Percentiles rank a stretch among this genome's conserved stretches.
Conservation (phyloP, 257 asterid genomes). For the Przewalskia tangutica region DNA sequence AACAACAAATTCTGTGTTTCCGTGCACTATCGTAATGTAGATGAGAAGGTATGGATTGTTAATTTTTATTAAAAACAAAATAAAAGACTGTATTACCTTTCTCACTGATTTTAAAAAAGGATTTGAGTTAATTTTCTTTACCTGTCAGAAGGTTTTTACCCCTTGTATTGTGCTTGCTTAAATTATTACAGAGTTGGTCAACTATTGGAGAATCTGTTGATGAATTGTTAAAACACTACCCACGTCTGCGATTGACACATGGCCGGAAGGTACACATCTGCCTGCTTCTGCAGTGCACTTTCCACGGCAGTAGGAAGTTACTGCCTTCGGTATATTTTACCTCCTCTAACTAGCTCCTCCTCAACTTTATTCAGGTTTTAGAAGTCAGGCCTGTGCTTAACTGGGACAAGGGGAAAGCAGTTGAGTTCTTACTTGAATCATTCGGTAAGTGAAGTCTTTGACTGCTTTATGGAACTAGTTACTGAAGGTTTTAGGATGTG, state of each 20-base stretch:
- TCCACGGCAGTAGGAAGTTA: neutral
- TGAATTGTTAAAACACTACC: conserved; percentile 54
- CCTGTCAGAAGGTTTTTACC: neutral
- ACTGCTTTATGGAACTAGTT: neutral
- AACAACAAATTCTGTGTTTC: conserved; percentile 92
- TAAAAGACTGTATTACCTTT: neutral
- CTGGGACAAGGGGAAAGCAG: conserved; percentile 98
- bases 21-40: conserved; percentile 92
- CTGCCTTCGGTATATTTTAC: neutral
- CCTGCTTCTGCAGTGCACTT: neutral
- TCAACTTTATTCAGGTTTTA: conserved; percentile 43
- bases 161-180: neutral
- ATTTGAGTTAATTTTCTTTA: neutral
- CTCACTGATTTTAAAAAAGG: neutral
- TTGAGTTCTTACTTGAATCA: conserved; percentile 85
- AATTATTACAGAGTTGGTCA: conserved; percentile 56
- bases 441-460: conserved; percentile 49
- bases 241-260: conserved; percentile 80
- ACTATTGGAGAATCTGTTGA: conserved; percentile 47
- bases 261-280: conserved; percentile 75
- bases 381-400: conserved; percentile 85
- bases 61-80: neutral
- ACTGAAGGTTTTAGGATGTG: neutral
- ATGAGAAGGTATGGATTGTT: conserved; percentile 54
- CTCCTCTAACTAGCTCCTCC: neutral